Base-by-base conservation (phyloP, 805 yeast genomes). In the Yarrowia sp. region DNA sequence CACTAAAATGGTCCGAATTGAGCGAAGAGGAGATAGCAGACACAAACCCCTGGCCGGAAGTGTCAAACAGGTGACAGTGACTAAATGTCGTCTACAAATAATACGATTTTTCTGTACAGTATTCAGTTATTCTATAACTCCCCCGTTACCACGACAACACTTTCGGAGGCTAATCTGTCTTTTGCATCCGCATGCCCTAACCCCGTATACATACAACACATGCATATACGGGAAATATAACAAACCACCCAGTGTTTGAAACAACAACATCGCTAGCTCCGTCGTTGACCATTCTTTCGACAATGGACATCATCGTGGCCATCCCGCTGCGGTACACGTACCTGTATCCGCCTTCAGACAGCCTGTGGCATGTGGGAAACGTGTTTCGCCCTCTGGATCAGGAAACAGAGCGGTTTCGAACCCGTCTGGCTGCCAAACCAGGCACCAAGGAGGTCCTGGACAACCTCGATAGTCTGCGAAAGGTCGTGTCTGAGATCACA, bases 401-500 rank as follows among this genome's bases (percentile, higher is more conserved):
- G 43, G 68, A 65, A 52, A 16, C 63, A 8, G 68, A 65, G 59
- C 7, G 50, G 63, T 65, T 65, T 16, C 40, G 50, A 19, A 50
- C 50, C 26, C 16, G 68, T 8, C 38, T 65, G 68, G 68, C 50
- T 5, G 49, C 52, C 15, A 65, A 65, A 16, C 68, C 68, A 14
- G 67, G 42, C 43, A 69, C 58, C 1, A 35, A 49, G 22, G 40
- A 59, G 50, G 61, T 71, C 5, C 52, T 58, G 15, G 74, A 72
- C 58, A 70, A 72, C 66, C 55, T 72, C 11, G 72, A 71, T 22
- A 16, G 53, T 8, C 41, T 72, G 46, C 53, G 73, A 42, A 40
- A 68, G 19, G 69, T 40, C 10, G 70, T 70, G 19, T 35, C 52
- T 5, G 68, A 67, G n/a, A 67, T 66, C 68, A 52, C 56, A 52